phyloP scores from a whole-genome alignment of 176 grass and related monocot species.

The Sorghum bicolor region DNA sequence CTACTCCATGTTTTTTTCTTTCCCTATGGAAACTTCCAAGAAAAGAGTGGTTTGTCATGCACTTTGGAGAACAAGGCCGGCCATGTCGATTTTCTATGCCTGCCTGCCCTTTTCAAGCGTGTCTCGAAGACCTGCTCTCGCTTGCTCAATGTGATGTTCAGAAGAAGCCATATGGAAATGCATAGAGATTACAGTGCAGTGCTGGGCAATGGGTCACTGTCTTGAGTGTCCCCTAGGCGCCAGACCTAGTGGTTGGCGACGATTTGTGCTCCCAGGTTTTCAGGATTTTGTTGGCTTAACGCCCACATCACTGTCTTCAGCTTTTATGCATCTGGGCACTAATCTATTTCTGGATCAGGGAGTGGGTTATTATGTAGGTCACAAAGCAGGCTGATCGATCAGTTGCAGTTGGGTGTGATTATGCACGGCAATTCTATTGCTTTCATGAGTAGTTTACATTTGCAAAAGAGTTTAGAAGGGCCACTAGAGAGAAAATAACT shows the following conservation, averaged over 20 bases:
- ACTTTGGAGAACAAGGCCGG: slow-evolving; percentile 43
- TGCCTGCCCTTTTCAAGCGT: slow-evolving; percentile 33
- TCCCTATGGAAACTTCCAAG: slow-evolving; percentile 21
- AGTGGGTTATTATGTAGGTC: slow-evolving; percentile 42
- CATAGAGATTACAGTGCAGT: neutral
- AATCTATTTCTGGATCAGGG: slow-evolving; percentile 2
- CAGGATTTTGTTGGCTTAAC: slow-evolving; percentile 76
- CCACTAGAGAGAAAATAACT: slow-evolving; percentile 19
- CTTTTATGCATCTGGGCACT: slow-evolving; percentile 37
- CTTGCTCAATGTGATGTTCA: neutral
- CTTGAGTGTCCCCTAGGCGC: slow-evolving; percentile 60
- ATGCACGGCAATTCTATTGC: slow-evolving; percentile 22
- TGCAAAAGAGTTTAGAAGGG: slow-evolving; percentile 6
- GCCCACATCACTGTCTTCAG: slow-evolving; percentile 60
- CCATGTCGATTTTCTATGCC: slow-evolving; percentile 36
- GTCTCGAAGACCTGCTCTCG: neutral
- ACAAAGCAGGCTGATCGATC: slow-evolving; percentile 35
- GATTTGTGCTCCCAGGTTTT: slow-evolving; percentile 59
- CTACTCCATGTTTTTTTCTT: slow-evolving; percentile 44
- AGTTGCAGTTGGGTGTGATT: slow-evolving; percentile 36
- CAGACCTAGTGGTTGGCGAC: slow-evolving; percentile 54
- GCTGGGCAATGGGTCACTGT: slow-evolving; percentile 32
- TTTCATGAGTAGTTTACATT: slow-evolving; percentile 10
- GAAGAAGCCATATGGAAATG: neutral
- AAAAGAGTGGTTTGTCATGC: slow-evolving; percentile 42